Percentiles rank a stretch among this genome's conserved stretches.
Conservation (phyloP, 1,284 basidiomycete genomes). For the Moniliophthora roreri region DNA sequence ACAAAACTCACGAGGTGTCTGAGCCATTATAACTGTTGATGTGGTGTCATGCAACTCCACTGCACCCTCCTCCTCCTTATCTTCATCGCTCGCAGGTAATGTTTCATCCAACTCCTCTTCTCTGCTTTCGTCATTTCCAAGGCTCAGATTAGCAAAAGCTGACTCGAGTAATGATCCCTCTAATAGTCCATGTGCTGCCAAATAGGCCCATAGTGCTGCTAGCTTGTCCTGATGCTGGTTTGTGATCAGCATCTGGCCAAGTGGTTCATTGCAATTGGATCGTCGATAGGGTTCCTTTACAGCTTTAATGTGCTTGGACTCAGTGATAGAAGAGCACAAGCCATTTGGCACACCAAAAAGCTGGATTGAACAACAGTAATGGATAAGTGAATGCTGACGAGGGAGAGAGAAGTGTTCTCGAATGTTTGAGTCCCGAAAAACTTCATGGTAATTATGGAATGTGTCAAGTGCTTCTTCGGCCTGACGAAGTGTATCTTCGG, state of each 20-base stretch:
- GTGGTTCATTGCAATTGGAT: conserved; percentile 19
- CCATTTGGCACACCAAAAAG: conserved; percentile 8
- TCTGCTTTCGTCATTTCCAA: too few relatives aligned
- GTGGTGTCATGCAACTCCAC: not conserved
- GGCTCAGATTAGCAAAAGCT: not conserved
- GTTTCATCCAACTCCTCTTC: too few relatives aligned
- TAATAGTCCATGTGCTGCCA: conserved; percentile 1
- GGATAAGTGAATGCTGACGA: conserved; percentile 1
- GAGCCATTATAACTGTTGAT: not conserved
- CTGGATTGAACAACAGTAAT: not conserved
- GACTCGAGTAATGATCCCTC: conserved; percentile 11
- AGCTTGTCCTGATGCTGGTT: conserved; percentile 23
- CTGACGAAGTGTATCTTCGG: not conserved
- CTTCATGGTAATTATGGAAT: conserved; percentile 1
- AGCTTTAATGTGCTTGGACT: conserved; percentile 18
- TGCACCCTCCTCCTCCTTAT: conserved; percentile 3
- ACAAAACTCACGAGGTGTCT: not conserved
- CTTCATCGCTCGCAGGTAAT: conserved; percentile 2
- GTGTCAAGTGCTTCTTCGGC: not conserved
- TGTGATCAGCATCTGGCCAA: conserved; percentile 23
- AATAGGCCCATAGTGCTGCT: conserved; percentile 16
- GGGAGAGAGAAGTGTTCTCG: not conserved
- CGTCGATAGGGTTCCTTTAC: conserved; percentile 26
- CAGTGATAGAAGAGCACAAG: conserved; percentile 16
- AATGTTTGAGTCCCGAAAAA: not conserved